Evolutionary conservation across 257 asterid genomes (phyloP), one percentile per base, ranked within the genome.

Genomic region (Ophiorrhiza pumila): DNA sequence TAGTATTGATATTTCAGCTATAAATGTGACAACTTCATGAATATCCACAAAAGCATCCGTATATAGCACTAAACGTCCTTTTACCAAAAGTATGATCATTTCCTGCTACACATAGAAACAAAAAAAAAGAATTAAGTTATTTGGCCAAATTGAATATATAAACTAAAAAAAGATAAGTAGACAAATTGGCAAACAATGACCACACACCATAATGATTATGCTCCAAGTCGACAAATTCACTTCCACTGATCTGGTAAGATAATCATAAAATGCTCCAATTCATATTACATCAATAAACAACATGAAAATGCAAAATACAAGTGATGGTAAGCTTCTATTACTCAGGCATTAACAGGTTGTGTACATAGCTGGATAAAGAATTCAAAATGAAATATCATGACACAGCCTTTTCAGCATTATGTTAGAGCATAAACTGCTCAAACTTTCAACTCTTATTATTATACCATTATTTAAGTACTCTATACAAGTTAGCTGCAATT

Each of bases 161-260:
- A n/a, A n/a, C n/a, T n/a, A n/a, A n/a, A n/a, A n/a, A n/a, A n/a
- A n/a, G n/a, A n/a, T n/a, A n/a, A n/a, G n/a, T n/a, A n/a, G n/a
- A n/a, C n/a, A n/a, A n/a, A n/a, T n/a, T n/a, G n/a, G n/a, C n/a
- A n/a, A n/a, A n/a, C n/a, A n/a, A n/a, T n/a, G n/a, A n/a, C n/a
- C n/a, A n/a, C n/a, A n/a, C n/a, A n/a, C n/a, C n/a, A n/a, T n/a
- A n/a, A n/a, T n/a, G n/a, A n/a, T n/a, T n/a, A n/a, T n/a, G n/a
- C n/a, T n/a, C n/a, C n/a, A n/a, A n/a, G n/a, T n/a, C n/a, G 68
- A 95, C 92, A 76, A 85, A 87, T 86, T 95, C 99, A 81, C 85
- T 63, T 39, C 95, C 98, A 75, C 83, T 84, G 72, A 87, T 97
- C 99, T 95, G 64, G 41, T 35, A 82, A 68, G 35, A 73, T 37